phyloP scores from a whole-genome alignment of 352 stramenopile species.

The Phytophthora citricola region DNA sequence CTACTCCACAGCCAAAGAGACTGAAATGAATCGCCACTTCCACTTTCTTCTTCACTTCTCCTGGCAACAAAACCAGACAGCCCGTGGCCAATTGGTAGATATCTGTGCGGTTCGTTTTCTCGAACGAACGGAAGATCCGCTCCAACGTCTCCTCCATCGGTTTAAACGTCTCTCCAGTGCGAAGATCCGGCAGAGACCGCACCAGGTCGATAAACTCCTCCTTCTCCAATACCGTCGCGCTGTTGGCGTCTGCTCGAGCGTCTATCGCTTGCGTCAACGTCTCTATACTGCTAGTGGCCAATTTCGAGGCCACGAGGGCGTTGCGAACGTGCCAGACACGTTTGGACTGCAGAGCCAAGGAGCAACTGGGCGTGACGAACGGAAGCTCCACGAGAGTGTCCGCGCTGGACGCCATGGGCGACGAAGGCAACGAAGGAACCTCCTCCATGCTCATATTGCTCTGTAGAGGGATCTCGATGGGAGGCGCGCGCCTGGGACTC shows the following conservation, averaged over 20 bases:
- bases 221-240: constrained; percentile 37
- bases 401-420: constrained; percentile 45
- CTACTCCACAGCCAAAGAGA: constrained; percentile 46
- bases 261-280: constrained; percentile 46
- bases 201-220: constrained; percentile 74
- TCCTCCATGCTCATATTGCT: constrained; percentile 60
- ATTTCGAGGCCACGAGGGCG: constrained; percentile 69
- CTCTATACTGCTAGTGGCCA: constrained; percentile 53
- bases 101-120: constrained; percentile 58
- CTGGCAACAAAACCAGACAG: constrained; percentile 60
- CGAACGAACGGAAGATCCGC: constrained; percentile 73
- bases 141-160: constrained; percentile 70
- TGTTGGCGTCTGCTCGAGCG: constrained; percentile 31
- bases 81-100: constrained; percentile 71
- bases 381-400: constrained; percentile 64
- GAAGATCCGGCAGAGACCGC: constrained; percentile 56
- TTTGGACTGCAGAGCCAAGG: constrained; percentile 76
- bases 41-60: constrained; percentile 63
- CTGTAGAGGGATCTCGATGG: constrained; percentile 51
- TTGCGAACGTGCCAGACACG: constrained; percentile 73
- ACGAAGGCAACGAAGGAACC: constrained; percentile 63
- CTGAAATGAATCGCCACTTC: constrained; percentile 64
- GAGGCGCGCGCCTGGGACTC: constrained; percentile 21
- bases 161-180: constrained; percentile 63
- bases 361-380: constrained; percentile 61